These are phyloP conservation scores for Boletus bicolor DNA, from an alignment of 768 basidiomycete genomes.

Conservation along the genomic window DNA sequence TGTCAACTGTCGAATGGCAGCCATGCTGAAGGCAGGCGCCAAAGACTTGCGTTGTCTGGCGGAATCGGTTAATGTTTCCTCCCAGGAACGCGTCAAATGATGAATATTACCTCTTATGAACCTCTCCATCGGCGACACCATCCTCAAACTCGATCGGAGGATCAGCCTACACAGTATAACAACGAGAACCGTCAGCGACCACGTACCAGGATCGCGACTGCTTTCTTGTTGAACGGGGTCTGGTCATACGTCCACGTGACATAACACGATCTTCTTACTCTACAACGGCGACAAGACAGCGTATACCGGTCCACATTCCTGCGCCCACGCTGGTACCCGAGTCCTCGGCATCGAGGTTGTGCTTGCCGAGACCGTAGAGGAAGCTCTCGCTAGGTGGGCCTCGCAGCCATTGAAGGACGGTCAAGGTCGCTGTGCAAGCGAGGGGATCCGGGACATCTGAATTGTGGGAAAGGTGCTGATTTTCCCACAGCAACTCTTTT, in stretches of 20 bases:
- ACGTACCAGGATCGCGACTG: constrained; percentile 30
- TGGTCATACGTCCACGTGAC: constrained; percentile 37
- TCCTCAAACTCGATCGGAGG: constrained; percentile 14
- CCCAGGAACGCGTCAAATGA: constrained; percentile 12
- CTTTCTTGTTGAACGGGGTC: constrained; percentile 30
- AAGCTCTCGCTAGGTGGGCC: constrained; percentile 17
- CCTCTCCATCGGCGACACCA: constrained; percentile 19
- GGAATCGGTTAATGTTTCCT: neutral
- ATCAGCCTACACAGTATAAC: neutral
- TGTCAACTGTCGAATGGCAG: constrained; percentile 35
- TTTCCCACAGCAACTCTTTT: no score
- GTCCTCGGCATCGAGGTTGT: neutral
- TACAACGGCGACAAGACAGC: constrained; percentile 9
- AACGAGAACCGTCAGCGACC: neutral
- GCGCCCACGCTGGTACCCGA: constrained; percentile 10
- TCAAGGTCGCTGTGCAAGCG: no score
- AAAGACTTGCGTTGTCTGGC: no score
- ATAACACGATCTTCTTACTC: constrained; percentile 9
- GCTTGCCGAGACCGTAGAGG: constrained; percentile 12
- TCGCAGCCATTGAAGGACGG: neutral
- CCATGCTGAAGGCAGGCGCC: constrained; percentile 5
- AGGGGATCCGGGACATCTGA: no score
- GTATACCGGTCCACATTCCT: constrained; percentile 14
- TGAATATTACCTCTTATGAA: neutral
- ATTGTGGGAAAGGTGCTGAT: no score